phyloP scores from a whole-genome alignment of 257 asterid genomes.

The Lithospermum erythrorhizon region DNA sequence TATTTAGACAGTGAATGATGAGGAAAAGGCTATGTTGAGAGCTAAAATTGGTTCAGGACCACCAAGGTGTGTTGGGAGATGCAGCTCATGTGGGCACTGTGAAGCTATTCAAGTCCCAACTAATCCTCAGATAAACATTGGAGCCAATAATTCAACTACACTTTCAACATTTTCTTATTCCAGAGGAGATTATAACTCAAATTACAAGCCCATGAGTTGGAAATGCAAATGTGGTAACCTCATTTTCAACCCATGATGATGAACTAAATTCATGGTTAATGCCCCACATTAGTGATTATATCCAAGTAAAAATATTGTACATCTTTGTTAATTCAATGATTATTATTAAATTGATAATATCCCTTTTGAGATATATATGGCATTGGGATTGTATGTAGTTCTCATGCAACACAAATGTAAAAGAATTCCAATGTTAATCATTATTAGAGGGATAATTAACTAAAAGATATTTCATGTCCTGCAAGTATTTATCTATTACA shows the following conservation, averaged over 20 bases:
- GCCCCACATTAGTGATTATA: too few species aligned
- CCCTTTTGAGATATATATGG: too few species aligned
- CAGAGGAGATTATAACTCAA: conserved; percentile 21
- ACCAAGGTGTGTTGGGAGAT: conserved; percentile 63
- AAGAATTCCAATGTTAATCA: neutral
- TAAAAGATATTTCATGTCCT: too few species aligned
- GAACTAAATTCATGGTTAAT: neutral
- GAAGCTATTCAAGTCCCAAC: conserved; percentile 86
- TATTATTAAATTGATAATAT: neutral
- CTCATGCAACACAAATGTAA: neutral
- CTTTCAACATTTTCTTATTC: conserved; percentile 15
- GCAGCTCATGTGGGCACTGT: conserved; percentile 51
- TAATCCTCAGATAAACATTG: conserved; percentile 31
- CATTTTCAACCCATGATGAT: conserved; percentile 59
- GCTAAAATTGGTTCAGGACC: conserved; percentile 71
- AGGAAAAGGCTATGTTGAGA: conserved; percentile 23
- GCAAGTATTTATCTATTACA: too few species aligned
- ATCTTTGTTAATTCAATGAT: neutral
- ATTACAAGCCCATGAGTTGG: conserved; percentile 98
- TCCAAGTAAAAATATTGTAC: neutral
- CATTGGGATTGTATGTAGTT: too few species aligned
- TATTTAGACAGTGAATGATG: conserved; percentile 14
- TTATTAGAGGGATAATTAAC: too few species aligned
- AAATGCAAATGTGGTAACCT: conserved; percentile 83
- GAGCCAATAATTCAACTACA: conserved; percentile 15